Base-by-base conservation (phyloP, 2,329 filamentous ascomycete genomes). In the Penicillium aurantiogriseum region DNA sequence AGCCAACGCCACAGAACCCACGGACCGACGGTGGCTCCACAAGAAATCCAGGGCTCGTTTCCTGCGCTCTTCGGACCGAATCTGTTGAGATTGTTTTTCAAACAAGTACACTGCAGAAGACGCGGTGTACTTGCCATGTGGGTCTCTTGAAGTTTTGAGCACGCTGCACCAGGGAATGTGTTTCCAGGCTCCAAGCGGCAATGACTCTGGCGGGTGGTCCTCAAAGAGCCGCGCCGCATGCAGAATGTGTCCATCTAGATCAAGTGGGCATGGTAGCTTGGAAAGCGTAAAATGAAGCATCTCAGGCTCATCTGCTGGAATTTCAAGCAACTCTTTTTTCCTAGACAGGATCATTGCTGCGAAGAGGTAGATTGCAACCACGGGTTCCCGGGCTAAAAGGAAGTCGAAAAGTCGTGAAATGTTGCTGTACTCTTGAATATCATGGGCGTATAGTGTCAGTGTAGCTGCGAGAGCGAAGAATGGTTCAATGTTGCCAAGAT, bases 391-490 rank as follows among this genome's bases (percentile, higher is more conserved):
- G 3, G 93, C 91, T 5, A 99, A 81, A 47, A 99, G 83, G 54
- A 93, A 92, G 76, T 99, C 94, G 73, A 97, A 99, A 1, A 99
- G 79, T 25, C 94, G 86, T 35, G 92, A 85, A 69, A 99, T 97
- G 64, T 93, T 89, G 61, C 85, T 85, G 72, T 96, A 97, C 42
- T 88, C 87, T 74, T 94, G 88, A 60, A 99, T 92, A 72, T 97
- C 93, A 76, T 99, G 94, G 19, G 94, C 92, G 74, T 97, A 99
- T 79, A 99, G 87, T 35, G 95, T 99, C 43, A 99, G 82, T 0
- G 92, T 96, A 47, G 91, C 92, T n/a, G 91, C 87, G 5, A 99
- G 81, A 5, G 94, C 94, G 74, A 96, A 99, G 74, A 92, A 97
- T 1, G 94, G 93, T 70, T 92, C 86, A 17, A 88, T 89, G 25